Base-by-base conservation (phyloP, 768 basidiomycete species). In the Pluteus cervinus region DNA sequence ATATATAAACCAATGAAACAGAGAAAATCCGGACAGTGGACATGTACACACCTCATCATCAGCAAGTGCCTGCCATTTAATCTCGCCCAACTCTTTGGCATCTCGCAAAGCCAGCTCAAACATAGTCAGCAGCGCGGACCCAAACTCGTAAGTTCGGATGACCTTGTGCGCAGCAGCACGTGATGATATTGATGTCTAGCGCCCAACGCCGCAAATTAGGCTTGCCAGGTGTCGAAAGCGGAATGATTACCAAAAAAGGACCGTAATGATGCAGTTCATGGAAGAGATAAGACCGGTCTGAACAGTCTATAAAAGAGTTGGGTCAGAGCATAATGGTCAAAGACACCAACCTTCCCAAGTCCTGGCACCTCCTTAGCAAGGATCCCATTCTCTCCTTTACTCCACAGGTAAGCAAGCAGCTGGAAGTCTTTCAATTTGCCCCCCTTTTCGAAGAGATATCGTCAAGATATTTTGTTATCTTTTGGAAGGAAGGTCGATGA, bases 291-390 rank as follows among this genome's bases (percentile, higher is more conserved):
- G 91, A 91, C 97, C 94, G 0, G 92, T 92, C 69, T 99, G 94
- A 5, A 99, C 93, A n/a, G 86, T 89, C 85, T 89, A 44, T 2
- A 22, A 25, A 26, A n/a, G 11, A 8, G n/a, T n/a, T n/a, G n/a
- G 52, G 43, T 14, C 40, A 32, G 24, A 4, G 37, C 29, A 39
- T n/a, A 0, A 22, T 32, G 10, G 36, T 28, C n/a, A 15, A 18
- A 33, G 18, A 24, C 24, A 42, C 11, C 7, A 47, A 43, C 48
- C 33, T 46, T 84, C 75, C 77, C 98, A 98, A 36, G 94, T 94
- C 98, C 82, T 57, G 94, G 96, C 94, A 98, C 98, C 73, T 99
- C 94, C 52, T 99, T 96, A 1, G 94, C 94, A 22, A 99, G 65
- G 41, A 99, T 96, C n/a, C 94, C 96, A 54, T 98, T 98, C 50